Evolutionary conservation across 2,329 filamentous ascomycete genomes (phyloP).

Genomic region (Sclerotinia spermophila): DNA sequence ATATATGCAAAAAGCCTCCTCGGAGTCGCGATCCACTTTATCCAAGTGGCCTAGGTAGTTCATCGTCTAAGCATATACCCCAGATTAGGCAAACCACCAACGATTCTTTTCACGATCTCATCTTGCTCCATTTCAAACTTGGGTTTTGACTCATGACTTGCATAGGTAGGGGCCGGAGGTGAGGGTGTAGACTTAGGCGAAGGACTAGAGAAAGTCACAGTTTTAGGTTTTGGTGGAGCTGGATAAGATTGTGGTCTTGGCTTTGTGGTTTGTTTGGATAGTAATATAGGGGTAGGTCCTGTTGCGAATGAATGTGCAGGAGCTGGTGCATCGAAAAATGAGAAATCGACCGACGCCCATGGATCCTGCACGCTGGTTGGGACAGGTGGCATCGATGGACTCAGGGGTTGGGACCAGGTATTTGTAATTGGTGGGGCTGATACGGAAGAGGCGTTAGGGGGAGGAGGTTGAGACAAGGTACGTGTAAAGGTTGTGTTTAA

Average conservation of each 20-base stretch:
- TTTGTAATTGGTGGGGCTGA: background rate
- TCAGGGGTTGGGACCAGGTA: background rate
- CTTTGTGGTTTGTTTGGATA: conserved; percentile 2
- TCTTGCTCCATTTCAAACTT: conserved; percentile 36
- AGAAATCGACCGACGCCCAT: conserved; percentile 39
- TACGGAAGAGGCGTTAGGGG: background rate
- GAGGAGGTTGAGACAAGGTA: conserved; percentile 4
- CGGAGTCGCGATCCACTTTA: background rate
- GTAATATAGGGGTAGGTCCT: background rate
- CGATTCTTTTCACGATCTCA: conserved; percentile 33
- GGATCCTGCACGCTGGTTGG: conserved; percentile 28
- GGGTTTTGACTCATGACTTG: conserved; percentile 24
- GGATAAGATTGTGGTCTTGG: conserved; percentile 11
- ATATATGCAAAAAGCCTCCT: background rate
- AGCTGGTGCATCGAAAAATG: conserved; percentile 36
- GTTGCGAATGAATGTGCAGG: background rate
- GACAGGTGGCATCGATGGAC: background rate
- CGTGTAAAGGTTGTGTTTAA: background rate
- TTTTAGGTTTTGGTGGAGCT: conserved; percentile 14
- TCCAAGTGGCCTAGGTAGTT: background rate
- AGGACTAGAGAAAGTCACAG: conserved; percentile 10
- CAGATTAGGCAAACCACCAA: conserved; percentile 37
- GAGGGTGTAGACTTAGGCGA: background rate
- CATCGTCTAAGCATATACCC: conserved; percentile 38
- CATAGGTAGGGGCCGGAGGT: conserved; percentile 17